Base-by-base conservation (phyloP, 352 stramenopile genomes). In the Pythium vanterpoolii region DNA sequence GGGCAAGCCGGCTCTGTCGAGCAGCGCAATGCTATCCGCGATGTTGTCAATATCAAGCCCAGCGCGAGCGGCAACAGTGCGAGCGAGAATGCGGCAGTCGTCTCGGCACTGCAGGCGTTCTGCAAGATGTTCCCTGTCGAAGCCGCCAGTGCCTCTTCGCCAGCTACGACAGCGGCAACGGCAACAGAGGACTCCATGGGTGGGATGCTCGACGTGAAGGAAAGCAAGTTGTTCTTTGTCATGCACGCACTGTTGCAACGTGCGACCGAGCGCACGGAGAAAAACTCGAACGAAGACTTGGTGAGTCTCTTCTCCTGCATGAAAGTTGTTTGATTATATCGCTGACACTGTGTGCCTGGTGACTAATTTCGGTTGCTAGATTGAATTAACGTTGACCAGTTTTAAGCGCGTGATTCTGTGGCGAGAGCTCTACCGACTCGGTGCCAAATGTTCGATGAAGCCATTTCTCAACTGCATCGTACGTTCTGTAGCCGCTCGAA, bases 401-500 rank as follows among this genome's bases (percentile, higher is more conserved):
- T 90, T 93, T 65, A 79, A 83, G 38, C 83, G 83, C 18, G 66
- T 95, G 36, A 87, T 95, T 46, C 59, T 76, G 43, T 95, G 81
- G 83, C 68, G 81, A 28, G 83, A 95, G 50, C 79, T 95, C 49
- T 89, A 93, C 56, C 83, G 80, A 30, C 60, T 93, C 19, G 86
- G 82, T 43, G 78, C 78, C 52, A 93, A 91, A 66, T 93, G 79
- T 67, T 89, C 81, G 18, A 77, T 90, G 64, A 93, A 90, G 63
- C 85, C 85, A 10, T 87, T 95, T 40, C 68, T 95, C 27, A 77
- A 73, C 52, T 95, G 79, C 56, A 59, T 88, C 52, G 78, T 86
- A 50, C 49, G 68, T 68, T 42, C 8, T n/a, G n/a, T n/a, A n/a
- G n/a, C n/a, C 34, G 14, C 13, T 42, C 19, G 34, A 42, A 21